Evolutionary conservation across 768 basidiomycete genomes (phyloP).

Genomic region (Neoboletus magnificus): DNA sequence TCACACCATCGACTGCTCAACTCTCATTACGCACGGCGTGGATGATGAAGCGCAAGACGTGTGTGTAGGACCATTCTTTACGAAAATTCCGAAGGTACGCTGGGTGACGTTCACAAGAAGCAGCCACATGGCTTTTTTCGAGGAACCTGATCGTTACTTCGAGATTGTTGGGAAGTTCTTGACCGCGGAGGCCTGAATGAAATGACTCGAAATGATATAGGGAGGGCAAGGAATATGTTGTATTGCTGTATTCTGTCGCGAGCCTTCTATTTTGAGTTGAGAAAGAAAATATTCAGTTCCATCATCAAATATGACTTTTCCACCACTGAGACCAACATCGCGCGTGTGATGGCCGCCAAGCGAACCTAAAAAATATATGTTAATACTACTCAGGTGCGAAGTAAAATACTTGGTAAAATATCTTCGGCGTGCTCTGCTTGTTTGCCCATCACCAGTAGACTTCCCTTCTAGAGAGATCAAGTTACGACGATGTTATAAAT

Average conservation of each 20-base stretch:
- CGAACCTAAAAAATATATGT: background rate
- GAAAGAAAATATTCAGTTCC: too few relatives aligned
- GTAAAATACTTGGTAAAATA: background rate
- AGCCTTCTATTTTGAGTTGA: background rate
- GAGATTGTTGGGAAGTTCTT: slow-evolving; percentile 18
- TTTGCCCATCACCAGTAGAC: background rate
- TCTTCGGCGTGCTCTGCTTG: background rate
- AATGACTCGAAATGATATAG: background rate
- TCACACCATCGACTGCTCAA: slow-evolving; percentile 37
- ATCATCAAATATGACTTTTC: too few relatives aligned
- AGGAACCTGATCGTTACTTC: slow-evolving; percentile 20
- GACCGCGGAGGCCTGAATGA: slow-evolving; percentile 1
- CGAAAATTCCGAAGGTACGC: slow-evolving; percentile 31
- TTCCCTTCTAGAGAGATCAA: background rate
- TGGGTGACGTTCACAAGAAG: slow-evolving; percentile 33
- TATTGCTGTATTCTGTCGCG: background rate
- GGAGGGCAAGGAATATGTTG: background rate
- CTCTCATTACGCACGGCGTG: slow-evolving; percentile 38
- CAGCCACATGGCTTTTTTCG: slow-evolving; percentile 16
- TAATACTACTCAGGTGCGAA: background rate
- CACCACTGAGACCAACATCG: too few relatives aligned
- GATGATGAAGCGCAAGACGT: slow-evolving; percentile 40
- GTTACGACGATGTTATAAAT: background rate
- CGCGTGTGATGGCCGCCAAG: background rate
- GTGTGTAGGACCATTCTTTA: slow-evolving; percentile 33